Conservation (phyloP, 1,284 basidiomycete species). For the Mrakiaceae sp. region DNA sequence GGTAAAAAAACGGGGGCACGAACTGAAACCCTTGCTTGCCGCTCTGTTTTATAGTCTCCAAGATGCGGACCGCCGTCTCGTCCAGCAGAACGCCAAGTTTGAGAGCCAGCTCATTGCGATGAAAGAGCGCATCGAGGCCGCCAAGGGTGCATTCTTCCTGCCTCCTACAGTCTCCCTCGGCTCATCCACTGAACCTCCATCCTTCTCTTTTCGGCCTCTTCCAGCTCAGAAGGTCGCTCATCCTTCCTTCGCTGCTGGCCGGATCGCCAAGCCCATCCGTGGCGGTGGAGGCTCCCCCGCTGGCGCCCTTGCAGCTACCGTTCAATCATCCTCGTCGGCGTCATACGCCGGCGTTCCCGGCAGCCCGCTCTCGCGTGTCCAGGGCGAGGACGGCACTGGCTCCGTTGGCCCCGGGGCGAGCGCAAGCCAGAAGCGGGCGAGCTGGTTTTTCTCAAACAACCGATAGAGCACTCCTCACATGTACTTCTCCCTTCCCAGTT, state of each 20-base stretch:
- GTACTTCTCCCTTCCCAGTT: too few species aligned
- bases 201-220: slow-evolving; percentile 8
- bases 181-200: not conserved
- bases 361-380: slow-evolving; percentile 22
- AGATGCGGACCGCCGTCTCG: slow-evolving; percentile 84
- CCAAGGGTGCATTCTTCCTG: slow-evolving; percentile 55
- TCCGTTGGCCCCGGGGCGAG: slow-evolving; percentile 10
- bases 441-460: slow-evolving; percentile 7
- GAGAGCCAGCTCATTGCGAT: slow-evolving; percentile 84
- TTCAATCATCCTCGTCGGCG: slow-evolving; percentile 30
- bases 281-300: slow-evolving; percentile 44
- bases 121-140: slow-evolving; percentile 81
- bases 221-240: slow-evolving; percentile 64
- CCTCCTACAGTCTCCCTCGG: not conserved
- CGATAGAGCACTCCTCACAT: not conserved
- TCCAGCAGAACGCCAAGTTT: slow-evolving; percentile 88
- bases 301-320: slow-evolving; percentile 1
- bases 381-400: slow-evolving; percentile 27
- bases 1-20: not conserved
- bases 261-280: slow-evolving; percentile 91
- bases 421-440: not conserved
- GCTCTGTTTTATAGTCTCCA: slow-evolving; percentile 25
- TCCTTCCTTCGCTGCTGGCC: slow-evolving; percentile 43
- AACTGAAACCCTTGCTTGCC: not conserved
- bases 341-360: slow-evolving; percentile 23